These are phyloP conservation scores for Pythium phragmiticola DNA, from an alignment of 352 stramenopile genomes.

Conservation along the genomic window DNA sequence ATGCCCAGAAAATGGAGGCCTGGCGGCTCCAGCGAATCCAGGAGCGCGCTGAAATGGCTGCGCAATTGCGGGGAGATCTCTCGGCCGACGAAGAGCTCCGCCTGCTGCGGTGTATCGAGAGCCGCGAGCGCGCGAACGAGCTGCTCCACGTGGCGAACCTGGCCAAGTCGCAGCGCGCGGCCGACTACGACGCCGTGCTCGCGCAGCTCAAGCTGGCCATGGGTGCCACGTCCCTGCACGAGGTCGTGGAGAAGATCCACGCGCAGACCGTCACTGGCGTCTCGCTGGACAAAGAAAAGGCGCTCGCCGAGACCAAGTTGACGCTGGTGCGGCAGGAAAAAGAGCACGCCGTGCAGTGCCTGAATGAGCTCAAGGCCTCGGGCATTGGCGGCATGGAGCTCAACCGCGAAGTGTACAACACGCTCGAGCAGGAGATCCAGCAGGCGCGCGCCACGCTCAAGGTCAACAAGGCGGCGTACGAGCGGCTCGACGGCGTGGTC, in stretches of 20 bases:
- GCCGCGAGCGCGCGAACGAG: slow-evolving; percentile 61
- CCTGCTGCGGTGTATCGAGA: slow-evolving; percentile 61
- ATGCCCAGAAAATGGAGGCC: slow-evolving; percentile 80
- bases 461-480: slow-evolving; percentile 74
- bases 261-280: slow-evolving; percentile 50
- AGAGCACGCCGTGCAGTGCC: slow-evolving; percentile 47
- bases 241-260: slow-evolving; percentile 75
- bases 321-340: slow-evolving; percentile 59
- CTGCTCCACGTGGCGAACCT: slow-evolving; percentile 61
- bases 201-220: slow-evolving; percentile 66
- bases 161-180: slow-evolving; percentile 64
- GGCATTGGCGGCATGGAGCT: slow-evolving; percentile 74
- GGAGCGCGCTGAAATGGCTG: slow-evolving; percentile 74
- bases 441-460: slow-evolving; percentile 70
- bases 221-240: slow-evolving; percentile 44
- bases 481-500: slow-evolving; percentile 74
- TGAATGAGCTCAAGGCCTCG: slow-evolving; percentile 82
- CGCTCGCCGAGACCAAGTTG: slow-evolving; percentile 53
- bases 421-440: slow-evolving; percentile 72
- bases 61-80: slow-evolving; percentile 70
- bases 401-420: slow-evolving; percentile 81
- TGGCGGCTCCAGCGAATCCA: slow-evolving; percentile 72
- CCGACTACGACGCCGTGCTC: slow-evolving; percentile 68
- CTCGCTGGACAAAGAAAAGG: slow-evolving; percentile 79
- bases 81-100: slow-evolving; percentile 61